These are phyloP conservation scores for Calonectria pseudoturangicola DNA, from an alignment of 2,329 filamentous ascomycete species.

Conservation along the genomic window DNA sequence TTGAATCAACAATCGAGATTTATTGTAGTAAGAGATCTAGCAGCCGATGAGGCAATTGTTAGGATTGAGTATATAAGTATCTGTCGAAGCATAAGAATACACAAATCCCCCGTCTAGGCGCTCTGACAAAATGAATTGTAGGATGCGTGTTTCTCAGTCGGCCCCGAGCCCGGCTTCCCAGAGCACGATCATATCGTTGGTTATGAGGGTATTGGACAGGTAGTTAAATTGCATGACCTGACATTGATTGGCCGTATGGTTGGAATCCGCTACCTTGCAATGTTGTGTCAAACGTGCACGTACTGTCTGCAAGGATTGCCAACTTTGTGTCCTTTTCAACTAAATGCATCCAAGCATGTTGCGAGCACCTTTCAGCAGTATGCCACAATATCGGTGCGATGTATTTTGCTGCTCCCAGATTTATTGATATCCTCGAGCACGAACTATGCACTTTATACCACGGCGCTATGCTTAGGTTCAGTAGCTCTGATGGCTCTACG, in stretches of 20 bases:
- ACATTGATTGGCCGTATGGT: background rate
- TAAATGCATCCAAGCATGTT: conserved; percentile 15
- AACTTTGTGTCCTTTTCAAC: conserved; percentile 16
- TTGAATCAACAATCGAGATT: background rate
- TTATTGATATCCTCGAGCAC: background rate
- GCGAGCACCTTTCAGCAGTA: conserved; percentile 26
- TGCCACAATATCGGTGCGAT: background rate
- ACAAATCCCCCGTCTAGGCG: background rate
- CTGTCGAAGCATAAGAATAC: conserved; percentile 11
- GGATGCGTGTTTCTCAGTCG: conserved; percentile 24
- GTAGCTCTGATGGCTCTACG: background rate
- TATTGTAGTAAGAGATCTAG: background rate
- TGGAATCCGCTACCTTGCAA: conserved; percentile 13
- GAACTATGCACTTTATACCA: background rate
- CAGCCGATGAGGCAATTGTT: conserved; percentile 3
- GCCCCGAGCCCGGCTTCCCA: conserved; percentile 11
- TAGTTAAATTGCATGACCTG: conserved; percentile 11
- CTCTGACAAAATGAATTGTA: background rate
- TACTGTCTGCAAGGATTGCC: conserved; percentile 3
- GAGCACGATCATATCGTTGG: conserved; percentile 15
- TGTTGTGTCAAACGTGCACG: conserved; percentile 4
- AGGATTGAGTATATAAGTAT: conserved; percentile 22
- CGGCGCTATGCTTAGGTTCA: background rate
- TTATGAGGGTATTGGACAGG: conserved; percentile 14
- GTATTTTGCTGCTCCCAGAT: conserved; percentile 6